A percentile compares a stretch with the other conserved stretches of the same genome.
Conservation (phyloP, 192 early-diverging fungal species). For the Backusella sp. region DNA sequence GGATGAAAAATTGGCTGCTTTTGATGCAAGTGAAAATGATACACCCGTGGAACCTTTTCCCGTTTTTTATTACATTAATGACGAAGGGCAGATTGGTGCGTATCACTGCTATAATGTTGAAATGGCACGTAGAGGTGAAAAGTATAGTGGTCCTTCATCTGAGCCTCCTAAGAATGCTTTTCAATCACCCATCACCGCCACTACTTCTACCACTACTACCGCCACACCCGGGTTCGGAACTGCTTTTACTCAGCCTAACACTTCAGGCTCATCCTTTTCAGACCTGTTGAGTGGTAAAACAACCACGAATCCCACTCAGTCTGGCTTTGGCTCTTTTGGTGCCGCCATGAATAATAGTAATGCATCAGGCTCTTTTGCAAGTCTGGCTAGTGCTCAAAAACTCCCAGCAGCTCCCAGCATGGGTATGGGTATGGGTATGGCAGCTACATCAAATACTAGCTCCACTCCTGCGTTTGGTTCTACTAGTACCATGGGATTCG, state of each 20-base stretch:
- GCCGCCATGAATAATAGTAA: background rate
- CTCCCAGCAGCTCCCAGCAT: slow-evolving; percentile 1
- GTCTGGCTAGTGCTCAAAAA: slow-evolving; percentile 16
- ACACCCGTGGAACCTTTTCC: slow-evolving; percentile 58
- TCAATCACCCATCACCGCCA: background rate
- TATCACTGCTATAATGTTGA: slow-evolving; percentile 64
- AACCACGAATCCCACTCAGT: background rate
- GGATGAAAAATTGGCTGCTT: slow-evolving; percentile 48
- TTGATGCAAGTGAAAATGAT: slow-evolving; percentile 51
- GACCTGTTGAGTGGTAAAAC: background rate
- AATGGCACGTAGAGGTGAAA: slow-evolving; percentile 40
- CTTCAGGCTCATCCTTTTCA: background rate
- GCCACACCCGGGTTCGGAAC: background rate
- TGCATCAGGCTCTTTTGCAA: slow-evolving; percentile 2
- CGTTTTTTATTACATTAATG: slow-evolving; percentile 69
- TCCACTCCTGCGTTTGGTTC: slow-evolving; percentile 23
- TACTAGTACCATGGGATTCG: slow-evolving; percentile 14
- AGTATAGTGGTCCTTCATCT: slow-evolving; percentile 44
- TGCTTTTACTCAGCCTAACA: background rate
- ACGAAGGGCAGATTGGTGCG: slow-evolving; percentile 59
- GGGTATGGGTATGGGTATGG: slow-evolving; percentile 7
- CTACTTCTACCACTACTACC: background rate
- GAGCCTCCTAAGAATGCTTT: background rate
- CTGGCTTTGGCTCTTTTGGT: slow-evolving; percentile 2
- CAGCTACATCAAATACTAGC: background rate